Evolutionary conservation across 108 stramenopile species (phyloP), one percentile per base, ranked within the genome.

Genomic region (Pseudonitzschia multiseries): DNA sequence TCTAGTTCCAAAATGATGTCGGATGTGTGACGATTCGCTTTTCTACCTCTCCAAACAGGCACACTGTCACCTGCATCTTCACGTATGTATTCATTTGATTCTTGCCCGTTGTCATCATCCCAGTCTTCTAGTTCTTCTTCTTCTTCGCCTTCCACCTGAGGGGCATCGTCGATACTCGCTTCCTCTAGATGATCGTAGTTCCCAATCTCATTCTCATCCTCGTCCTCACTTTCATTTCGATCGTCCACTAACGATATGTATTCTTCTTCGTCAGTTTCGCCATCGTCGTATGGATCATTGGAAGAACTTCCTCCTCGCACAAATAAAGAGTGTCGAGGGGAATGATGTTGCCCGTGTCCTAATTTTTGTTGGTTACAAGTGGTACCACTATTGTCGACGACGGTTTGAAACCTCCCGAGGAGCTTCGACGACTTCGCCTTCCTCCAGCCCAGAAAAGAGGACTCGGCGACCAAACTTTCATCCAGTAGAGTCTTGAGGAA

Each of bases 1-100:
- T 57, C 56, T 26, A 70, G 22, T 33, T 70, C 69, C 14, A 41
- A 41, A 18, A 70, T 56, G 32, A 70, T 33, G 31, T 70, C 69
- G 54, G 66, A 67, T 15, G 66, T 67, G 22, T 67, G 66, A 44
- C 46, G 66, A 26, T 44, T 50, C 43, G 40, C 27, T 62, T 62
- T 62, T 62, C 61, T 62, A 26, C 33, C 18, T 62, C 61, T 62
- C 32, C 33, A 8, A 17, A 31, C 32, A 15, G n/a, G 9, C n/a
- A 26, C 9, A 12, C 12, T 56, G 20, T 56, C 54, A 56, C 20
- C 54, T 26, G 5, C 10, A 1, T 56, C 22, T 22, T 56, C 54
- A 17, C n/a, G 1, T 17, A 2, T 51, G 20, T 1, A 51, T 51
- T 17, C 50, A 51, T 51, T 10, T 51, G 10, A 4, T 59, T 59